Percentiles rank a stretch among this genome's conserved stretches.
Evolutionary conservation across 2,329 filamentous ascomycete species (phyloP).

Genomic region (Fusarium nurragi): DNA sequence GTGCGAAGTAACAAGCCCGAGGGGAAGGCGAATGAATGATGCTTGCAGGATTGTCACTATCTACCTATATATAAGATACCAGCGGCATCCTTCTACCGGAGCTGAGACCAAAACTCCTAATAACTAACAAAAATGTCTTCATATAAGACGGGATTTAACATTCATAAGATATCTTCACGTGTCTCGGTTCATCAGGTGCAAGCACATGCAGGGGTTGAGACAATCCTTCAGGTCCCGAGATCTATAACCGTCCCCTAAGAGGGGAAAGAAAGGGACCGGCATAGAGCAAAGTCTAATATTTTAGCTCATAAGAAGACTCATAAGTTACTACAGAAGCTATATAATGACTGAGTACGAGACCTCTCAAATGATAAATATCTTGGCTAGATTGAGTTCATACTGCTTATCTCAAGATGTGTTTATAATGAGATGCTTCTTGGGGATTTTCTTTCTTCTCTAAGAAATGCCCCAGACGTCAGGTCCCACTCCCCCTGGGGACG

Average conservation of each 20-base stretch:
- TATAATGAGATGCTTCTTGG: neutral
- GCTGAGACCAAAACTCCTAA: no score
- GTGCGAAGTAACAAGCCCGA: neutral
- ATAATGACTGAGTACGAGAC: neutral
- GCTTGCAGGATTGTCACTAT: no score
- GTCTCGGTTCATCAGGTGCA: constrained; percentile 16
- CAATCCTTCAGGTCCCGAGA: constrained; percentile 1
- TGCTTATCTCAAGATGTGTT: neutral
- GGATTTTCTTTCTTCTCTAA: neutral
- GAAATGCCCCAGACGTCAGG: constrained; percentile 3
- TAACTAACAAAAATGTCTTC: no score
- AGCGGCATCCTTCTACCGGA: no score
- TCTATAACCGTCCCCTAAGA: constrained; percentile 4
- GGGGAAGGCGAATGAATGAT: neutral
- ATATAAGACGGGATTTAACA: no score
- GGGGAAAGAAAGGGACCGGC: neutral
- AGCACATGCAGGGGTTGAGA: constrained; percentile 5
- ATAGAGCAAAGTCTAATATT: neutral
- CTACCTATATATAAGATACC: neutral
- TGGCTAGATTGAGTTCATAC: no score
- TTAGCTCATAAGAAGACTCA: neutral
- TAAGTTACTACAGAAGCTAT: neutral
- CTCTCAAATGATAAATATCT: no score
- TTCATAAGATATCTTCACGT: constrained; percentile 22
- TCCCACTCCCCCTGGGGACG: constrained; percentile 14